Base-by-base conservation (phyloP, 2,329 filamentous ascomycete genomes). In the Reticulascus tulasneorum region DNA sequence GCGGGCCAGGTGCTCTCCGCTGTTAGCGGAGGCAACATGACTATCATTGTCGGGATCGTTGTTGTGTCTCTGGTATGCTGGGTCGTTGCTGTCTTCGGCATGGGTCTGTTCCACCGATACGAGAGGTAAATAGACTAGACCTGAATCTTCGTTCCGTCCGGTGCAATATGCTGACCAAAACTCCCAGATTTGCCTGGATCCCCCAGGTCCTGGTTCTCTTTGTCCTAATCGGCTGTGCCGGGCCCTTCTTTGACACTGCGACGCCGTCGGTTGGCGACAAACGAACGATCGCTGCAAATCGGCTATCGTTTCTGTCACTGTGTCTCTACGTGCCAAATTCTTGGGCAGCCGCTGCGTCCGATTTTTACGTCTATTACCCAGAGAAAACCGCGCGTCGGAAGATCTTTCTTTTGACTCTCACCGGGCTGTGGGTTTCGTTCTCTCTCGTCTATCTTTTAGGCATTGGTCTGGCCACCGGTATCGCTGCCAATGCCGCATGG, bases 311-410 rank as follows among this genome's bases (percentile, higher is more conserved):
- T 80, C 77, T 38, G 84, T 84, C 51, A 73, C 79, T 28, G 71
- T 80, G 10, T 22, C 82, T 78, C 56, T 77, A 82, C 24, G 82
- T 85, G 53, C 72, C 80, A 13, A 81, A 83, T 3, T 76, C 86
- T 37, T 93, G 86, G 85, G 79, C 82, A 2, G 75, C 75, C 7
- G 85, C 82, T 41, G 84, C 85, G 0, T 81, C 84, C 8, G 86
- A 91, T 53, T 91, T 89, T 58, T 87, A 83, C 16, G 83, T 87
- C 33, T 90, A 90, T 59, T 85, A 89, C 50, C 84, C 84, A 0
- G 64, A 69, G 4, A 68, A 61, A 16, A 77, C 78, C 25, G 73
- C 74, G 20, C 71, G 77, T 16, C 56, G 56, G 26, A 78, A 79
- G 42, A 69, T 89, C 42, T 91, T 90, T 59, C 49, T 75, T 40